Conservation (phyloP, 2,329 filamentous ascomycete genomes). For the Fusarium tupiense region DNA sequence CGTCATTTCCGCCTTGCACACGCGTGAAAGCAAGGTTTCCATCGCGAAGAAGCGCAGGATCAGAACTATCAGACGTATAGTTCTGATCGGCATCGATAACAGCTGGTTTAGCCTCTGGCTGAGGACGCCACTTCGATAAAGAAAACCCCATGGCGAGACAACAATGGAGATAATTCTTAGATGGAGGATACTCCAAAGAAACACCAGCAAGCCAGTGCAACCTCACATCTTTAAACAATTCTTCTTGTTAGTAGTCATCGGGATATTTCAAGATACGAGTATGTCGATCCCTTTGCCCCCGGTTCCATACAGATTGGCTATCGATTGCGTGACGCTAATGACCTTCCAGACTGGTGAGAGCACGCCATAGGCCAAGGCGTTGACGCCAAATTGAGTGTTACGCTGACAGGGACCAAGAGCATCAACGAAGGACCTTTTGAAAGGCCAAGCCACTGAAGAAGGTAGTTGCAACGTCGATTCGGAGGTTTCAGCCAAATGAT, state of each 20-base stretch:
- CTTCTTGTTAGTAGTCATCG: not conserved
- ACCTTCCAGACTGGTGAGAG: constrained; percentile 24
- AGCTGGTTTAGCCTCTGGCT: not conserved
- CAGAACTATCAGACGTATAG: constrained; percentile 35
- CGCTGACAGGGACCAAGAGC: not conserved
- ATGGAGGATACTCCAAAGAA: too few species aligned
- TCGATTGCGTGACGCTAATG: constrained; percentile 16
- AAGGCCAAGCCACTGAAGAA: not conserved
- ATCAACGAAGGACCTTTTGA: not conserved
- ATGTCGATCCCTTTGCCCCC: not conserved
- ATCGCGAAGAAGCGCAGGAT: constrained; percentile 21
- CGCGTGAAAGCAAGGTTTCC: constrained; percentile 33
- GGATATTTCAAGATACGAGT: not conserved
- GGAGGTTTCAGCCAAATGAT: not conserved
- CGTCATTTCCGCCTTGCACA: constrained; percentile 52
- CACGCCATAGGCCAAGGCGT: constrained; percentile 23
- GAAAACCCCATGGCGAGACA: not conserved
- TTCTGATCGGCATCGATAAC: constrained; percentile 51
- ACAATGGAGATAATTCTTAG: not conserved
- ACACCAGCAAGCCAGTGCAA: not conserved
- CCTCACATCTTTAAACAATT: not conserved
- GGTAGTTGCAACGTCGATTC: not conserved
- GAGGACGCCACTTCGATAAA: not conserved
- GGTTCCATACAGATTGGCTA: not conserved
- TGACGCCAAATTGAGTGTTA: constrained; percentile 17